Evolutionary conservation across 2,329 filamentous ascomycete species (phyloP), one percentile per base, ranked within the genome.

Genomic region (Ascochyta clinopodiicola): DNA sequence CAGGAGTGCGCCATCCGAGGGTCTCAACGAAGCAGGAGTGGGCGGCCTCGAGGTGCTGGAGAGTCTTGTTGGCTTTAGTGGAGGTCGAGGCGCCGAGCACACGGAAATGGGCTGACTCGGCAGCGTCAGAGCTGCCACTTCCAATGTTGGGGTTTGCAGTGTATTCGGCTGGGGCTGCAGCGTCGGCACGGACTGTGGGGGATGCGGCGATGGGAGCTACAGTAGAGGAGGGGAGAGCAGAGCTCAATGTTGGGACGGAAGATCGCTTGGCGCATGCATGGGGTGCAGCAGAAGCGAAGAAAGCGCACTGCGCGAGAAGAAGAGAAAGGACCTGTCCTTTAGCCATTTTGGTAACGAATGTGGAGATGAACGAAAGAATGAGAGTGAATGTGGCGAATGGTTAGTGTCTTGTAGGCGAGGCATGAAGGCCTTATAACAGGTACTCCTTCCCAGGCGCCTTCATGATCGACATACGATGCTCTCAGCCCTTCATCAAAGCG

Each of bases 31-130:
- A 65, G 47, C 62, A 62, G 27, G 37, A 24, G 45, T 78, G 79
- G 1, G 79, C 79, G 5, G 75, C 78, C 66, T 82, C 81, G 5
- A 83, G 75, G 66, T 77, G 77, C 22, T 71, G 59, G 1, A 81
- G 66, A 2, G 75, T 60, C 12, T n/a, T 38, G 39, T 51, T 38
- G 39, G 70, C 68, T 27, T 71, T 69, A 15, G 69, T 58, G 12
- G 66, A 64, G 27, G 72, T 68, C 2, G 61, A 66, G 1, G 68
- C 66, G 19, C 69, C 70, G 48, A 77, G 77, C 24, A 78, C 64
- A 27, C 77, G 75, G 64, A 79, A 79, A 56, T 79, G 77, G 6
- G 75, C 65, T 9, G 55, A 59, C 17, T 64, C 62, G 12, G 15
- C 44, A n/a, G 54, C 59, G 12, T 43, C 25, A 21, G 51, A 57